A percentile compares a stretch with the other conserved stretches of the same genome.
These are phyloP conservation scores for Salix arbutifolia DNA, from an alignment of 345 rosid species.

Conservation along the genomic window DNA sequence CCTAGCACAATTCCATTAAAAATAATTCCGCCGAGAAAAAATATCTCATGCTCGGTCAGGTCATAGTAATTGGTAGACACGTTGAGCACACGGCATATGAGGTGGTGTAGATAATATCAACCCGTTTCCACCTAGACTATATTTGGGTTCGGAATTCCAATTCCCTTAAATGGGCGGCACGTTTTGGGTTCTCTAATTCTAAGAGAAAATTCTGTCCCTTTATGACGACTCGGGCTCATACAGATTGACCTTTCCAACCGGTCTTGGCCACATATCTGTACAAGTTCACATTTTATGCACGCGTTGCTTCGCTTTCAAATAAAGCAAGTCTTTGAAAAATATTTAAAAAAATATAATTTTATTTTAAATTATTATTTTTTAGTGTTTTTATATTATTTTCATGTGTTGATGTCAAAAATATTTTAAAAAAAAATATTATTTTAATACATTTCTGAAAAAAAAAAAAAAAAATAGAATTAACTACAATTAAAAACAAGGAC, in stretches of 20 bases:
- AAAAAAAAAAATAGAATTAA: too few species aligned
- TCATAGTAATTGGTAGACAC: background rate
- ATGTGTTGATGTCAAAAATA: too few species aligned
- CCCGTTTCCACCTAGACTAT: background rate
- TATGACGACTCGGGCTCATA: background rate
- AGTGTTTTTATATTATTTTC: too few species aligned
- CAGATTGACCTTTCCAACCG: background rate
- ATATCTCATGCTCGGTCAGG: background rate
- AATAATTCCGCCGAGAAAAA: too few species aligned
- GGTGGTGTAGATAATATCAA: background rate
- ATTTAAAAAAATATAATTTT: too few species aligned
- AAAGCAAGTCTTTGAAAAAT: too few species aligned
- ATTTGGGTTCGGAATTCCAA: background rate
- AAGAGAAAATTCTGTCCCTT: background rate
- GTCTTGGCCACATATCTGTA: background rate
- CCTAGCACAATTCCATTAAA: too few species aligned
- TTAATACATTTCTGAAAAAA: too few species aligned
- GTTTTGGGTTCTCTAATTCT: background rate
- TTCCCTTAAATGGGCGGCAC: background rate
- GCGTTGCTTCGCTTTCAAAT: conserved; percentile 9
- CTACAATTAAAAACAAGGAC: too few species aligned
- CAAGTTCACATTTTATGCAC: conserved; percentile 7
- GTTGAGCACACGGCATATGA: background rate
- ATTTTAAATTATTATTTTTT: too few species aligned
- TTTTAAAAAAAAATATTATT: too few species aligned